Evolutionary conservation across 163 green algal genomes (phyloP).

Genomic region (Chloroidium sp.): DNA sequence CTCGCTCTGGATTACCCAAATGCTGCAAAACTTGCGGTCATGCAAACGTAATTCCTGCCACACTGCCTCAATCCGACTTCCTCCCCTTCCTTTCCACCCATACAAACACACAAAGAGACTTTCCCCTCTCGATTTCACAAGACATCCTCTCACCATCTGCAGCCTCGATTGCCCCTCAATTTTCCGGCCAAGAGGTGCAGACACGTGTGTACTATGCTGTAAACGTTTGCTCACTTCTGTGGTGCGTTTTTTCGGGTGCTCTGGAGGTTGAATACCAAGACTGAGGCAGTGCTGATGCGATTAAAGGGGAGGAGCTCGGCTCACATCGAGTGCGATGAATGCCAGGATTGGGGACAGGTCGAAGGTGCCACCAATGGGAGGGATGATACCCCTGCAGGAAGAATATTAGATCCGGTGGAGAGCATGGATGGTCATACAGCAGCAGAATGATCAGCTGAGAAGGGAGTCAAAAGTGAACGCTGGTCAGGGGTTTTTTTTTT

Average conservation of each 20-base stretch:
- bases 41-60: no score
- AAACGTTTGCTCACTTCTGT: background rate
- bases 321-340: conserved; percentile 73
- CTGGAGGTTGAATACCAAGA: background rate
- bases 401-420: no score
- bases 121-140: no score
- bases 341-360: conserved; percentile 95
- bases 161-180: background rate
- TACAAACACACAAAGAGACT: no score
- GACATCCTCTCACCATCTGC: no score
- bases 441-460: no score
- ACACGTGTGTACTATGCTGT: background rate
- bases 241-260: background rate
- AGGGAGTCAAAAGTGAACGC: no score
- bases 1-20: background rate
- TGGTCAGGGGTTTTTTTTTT: no score
- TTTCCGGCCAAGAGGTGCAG: background rate
- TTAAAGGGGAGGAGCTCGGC: background rate
- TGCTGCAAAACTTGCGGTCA: background rate
- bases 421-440: no score
- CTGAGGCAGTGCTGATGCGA: background rate
- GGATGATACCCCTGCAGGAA: conserved; percentile 74
- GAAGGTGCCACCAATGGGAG: conserved; percentile 82
- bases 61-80: no score
- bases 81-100: no score